phyloP scores from a whole-genome alignment of 306 rosid genomes.

The Lablab purpureus region DNA sequence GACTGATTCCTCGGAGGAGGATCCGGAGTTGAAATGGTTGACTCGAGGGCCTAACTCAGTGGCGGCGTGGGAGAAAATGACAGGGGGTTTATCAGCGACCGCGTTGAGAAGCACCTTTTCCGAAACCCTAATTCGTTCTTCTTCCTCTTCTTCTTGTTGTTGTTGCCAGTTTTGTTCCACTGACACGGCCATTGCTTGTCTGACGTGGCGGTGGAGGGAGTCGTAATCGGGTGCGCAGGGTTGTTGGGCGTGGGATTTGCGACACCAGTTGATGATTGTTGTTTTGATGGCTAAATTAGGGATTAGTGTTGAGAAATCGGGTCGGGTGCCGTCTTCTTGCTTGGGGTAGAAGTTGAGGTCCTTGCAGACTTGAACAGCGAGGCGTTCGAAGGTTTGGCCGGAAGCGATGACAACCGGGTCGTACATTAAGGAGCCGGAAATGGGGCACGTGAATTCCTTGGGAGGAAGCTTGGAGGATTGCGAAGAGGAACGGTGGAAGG shows the following conservation, averaged over 20 bases:
- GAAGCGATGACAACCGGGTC: conserved; percentile 93
- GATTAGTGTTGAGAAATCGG: conserved; percentile 78
- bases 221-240: conserved; percentile 64
- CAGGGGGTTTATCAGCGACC: conserved; percentile 72
- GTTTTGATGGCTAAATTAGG: conserved; percentile 69
- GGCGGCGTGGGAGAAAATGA: conserved; percentile 78
- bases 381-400: conserved; percentile 91
- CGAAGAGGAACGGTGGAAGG: conserved; percentile 53
- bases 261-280: conserved; percentile 75
- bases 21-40: conserved; percentile 58
- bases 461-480: conserved; percentile 61
- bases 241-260: conserved; percentile 36
- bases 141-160: too few relatives aligned
- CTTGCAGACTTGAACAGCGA: conserved; percentile 65
- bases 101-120: conserved; percentile 72
- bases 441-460: conserved; percentile 70
- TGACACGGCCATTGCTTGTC: conserved; percentile 40
- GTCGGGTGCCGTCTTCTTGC: conserved; percentile 69
- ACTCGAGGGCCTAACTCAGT: conserved; percentile 78
- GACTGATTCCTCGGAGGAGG: conserved; percentile 65
- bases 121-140: conserved; percentile 61
- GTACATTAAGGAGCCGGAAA: conserved; percentile 75
- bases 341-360: conserved; percentile 60
- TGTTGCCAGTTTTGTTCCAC: not conserved
- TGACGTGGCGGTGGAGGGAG: conserved; percentile 58